These are phyloP conservation scores for Fabrea salina DNA, from an alignment of 169 alveolate species.

Conservation along the genomic window DNA sequence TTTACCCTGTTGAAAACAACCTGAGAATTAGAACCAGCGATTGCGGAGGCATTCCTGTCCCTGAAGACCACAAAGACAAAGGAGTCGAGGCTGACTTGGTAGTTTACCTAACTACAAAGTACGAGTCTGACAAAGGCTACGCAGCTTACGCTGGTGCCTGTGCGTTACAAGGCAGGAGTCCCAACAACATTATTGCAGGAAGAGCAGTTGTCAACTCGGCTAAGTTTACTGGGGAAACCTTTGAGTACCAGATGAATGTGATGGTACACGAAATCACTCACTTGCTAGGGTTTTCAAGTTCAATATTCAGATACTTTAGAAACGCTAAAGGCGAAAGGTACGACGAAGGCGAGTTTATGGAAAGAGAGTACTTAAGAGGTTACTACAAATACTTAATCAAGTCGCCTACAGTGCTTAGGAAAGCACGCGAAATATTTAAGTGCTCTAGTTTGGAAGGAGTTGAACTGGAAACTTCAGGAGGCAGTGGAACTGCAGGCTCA, in stretches of 20 bases:
- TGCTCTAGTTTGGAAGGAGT: conserved; percentile 35
- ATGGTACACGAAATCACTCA: conserved; percentile 24
- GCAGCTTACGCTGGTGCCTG: conserved; percentile 24
- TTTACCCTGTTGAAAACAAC: not conserved
- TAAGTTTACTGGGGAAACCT: too few species aligned
- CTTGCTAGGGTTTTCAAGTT: not conserved
- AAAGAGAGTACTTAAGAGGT: conserved; percentile 2
- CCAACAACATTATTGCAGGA: conserved; percentile 14
- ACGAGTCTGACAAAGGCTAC: not conserved
- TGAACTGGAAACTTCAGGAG: conserved; percentile 48
- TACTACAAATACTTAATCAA: not conserved
- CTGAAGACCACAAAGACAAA: not conserved
- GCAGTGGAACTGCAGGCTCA: conserved; percentile 38
- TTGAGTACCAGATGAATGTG: not conserved
- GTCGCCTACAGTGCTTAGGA: conserved; percentile 36
- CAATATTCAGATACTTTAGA: not conserved
- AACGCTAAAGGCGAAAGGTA: not conserved
- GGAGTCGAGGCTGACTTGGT: conserved; percentile 27
- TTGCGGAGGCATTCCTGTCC: not conserved
- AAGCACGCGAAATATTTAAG: conserved; percentile 36
- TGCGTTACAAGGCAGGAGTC: not conserved
- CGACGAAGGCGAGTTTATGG: not conserved
- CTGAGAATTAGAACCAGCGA: not conserved
- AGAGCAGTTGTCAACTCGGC: not conserved
- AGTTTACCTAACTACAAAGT: not conserved